Evolutionary conservation across 306 rosid genomes (phyloP).

Genomic region (Cicer pinnatifidum): DNA sequence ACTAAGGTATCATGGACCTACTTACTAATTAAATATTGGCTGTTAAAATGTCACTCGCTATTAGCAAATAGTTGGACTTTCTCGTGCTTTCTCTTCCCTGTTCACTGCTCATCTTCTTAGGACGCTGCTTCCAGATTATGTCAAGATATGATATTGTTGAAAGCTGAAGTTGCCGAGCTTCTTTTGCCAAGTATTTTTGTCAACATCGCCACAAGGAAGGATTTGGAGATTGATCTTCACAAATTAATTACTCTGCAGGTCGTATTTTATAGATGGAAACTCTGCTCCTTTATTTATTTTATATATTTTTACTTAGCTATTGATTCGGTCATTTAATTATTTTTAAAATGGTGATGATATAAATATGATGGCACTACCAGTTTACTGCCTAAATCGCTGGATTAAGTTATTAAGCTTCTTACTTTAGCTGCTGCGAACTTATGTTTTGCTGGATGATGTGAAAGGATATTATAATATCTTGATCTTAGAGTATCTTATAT

Average conservation of each 20-base stretch:
- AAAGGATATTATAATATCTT: not conserved
- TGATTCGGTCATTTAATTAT: slow-evolving; percentile 13
- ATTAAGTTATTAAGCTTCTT: slow-evolving; percentile 23
- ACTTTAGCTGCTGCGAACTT: slow-evolving; percentile 15
- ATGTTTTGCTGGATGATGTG: not conserved
- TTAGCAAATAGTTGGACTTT: slow-evolving; percentile 26
- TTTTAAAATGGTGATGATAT: slow-evolving; percentile 11
- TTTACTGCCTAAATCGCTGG: slow-evolving; percentile 11
- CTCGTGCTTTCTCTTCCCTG: slow-evolving; percentile 20
- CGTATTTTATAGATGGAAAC: slow-evolving; percentile 37
- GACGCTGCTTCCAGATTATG: slow-evolving; percentile 67
- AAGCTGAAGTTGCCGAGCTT: slow-evolving; percentile 92
- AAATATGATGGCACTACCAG: not conserved
- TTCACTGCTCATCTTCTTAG: slow-evolving; percentile 39
- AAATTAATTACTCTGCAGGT: slow-evolving; percentile 74
- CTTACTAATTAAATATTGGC: slow-evolving; percentile 7
- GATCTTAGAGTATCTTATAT: not conserved
- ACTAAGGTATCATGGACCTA: slow-evolving; percentile 60
- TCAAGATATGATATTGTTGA: slow-evolving; percentile 72
- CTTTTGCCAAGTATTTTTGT: slow-evolving; percentile 77
- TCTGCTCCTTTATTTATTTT: not conserved
- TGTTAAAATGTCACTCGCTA: slow-evolving; percentile 2
- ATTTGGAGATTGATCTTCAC: slow-evolving; percentile 68
- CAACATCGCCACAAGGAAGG: slow-evolving; percentile 79
- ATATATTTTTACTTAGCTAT: slow-evolving; percentile 8